Base-by-base conservation (phyloP, 305 asterid genomes). In the Lippia alba region DNA sequence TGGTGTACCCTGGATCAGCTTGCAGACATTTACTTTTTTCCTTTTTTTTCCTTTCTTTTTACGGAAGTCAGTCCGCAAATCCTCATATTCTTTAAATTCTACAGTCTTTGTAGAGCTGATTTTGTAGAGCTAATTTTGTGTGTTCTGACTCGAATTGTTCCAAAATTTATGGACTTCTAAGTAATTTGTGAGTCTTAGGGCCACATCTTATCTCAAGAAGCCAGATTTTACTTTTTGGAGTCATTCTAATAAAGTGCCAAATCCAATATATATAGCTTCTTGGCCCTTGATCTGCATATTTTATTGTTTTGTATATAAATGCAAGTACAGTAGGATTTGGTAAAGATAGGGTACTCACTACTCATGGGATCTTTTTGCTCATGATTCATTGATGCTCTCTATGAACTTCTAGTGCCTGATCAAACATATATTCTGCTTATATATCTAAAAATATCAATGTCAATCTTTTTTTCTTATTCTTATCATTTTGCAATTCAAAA, bases 321-420 rank as follows among this genome's bases (percentile, higher is more conserved):
- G 44, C 5, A 11, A 12, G 0, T 57, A 14, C 6, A 57, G 10
- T 57, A 57, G n/a, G 12, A 20, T 0, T 16, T 51, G 8, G 56
- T 51, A 15, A 48, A 14, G 30, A 24, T 24, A 24, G 3, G n/a
- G 5, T 36, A 36, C 9, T 5, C 41, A 45, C 3, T 14, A 3
- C 15, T 45, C n/a, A 45, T 39, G 24, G 30, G 49, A 15, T 50
- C 34, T 18, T 32, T 17, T 36, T 57, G 39, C 19, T 39, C 36
- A 12, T 36, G 24, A 46, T 41, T 46, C 40, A 11, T 64, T n/a
- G 18, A 24, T 17, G 54, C 66, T 61, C 30, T 53, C 39, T 14
- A n/a, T 14, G 61, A 39, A 32, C 68, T 34, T 61, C n/a, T 17
- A 14, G 44, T 59, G n/a, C 41, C 30, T 41, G 51, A 50, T 72